These are phyloP conservation scores for Periconia sp. DNA, from an alignment of 2,329 filamentous ascomycete species.

Conservation along the genomic window DNA sequence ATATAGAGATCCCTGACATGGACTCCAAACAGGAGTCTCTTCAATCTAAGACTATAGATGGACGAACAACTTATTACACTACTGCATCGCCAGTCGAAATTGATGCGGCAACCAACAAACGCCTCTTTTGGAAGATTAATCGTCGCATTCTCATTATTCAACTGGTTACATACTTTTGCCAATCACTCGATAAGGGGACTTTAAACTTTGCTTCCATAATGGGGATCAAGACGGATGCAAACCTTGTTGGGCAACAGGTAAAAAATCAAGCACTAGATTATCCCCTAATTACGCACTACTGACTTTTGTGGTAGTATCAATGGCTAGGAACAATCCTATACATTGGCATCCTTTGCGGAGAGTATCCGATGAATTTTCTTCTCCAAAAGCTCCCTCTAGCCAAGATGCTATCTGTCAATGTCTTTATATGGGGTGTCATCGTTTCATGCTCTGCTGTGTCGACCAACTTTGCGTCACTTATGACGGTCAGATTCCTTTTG, in stretches of 20 bases:
- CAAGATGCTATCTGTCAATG: slow-evolving; percentile 31
- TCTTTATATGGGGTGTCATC: slow-evolving; percentile 36
- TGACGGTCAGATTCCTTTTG: slow-evolving; percentile 33
- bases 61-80: no score
- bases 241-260: no score
- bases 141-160: slow-evolving; percentile 18
- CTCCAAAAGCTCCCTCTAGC: slow-evolving; percentile 16
- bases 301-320: slow-evolving; percentile 51
- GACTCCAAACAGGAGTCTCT: slow-evolving; percentile 10
- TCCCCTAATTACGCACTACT: background rate
- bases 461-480: slow-evolving; percentile 31
- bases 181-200: slow-evolving; percentile 46
- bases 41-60: no score
- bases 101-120: slow-evolving; percentile 20
- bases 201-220: slow-evolving; percentile 42
- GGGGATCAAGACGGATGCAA: slow-evolving; percentile 33
- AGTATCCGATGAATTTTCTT: slow-evolving; percentile 21
- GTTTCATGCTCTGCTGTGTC: slow-evolving; percentile 34
- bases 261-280: no score
- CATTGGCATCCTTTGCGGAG: slow-evolving; percentile 20
- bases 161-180: slow-evolving; percentile 28
- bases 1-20: no score
- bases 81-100: slow-evolving; percentile 10
- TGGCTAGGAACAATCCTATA: slow-evolving; percentile 68
- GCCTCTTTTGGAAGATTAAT: slow-evolving; percentile 22